A percentile compares a stretch with the other conserved stretches of the same genome.
Evolutionary conservation across 768 basidiomycete species (phyloP).

Genomic region (Lentinula edodes): DNA sequence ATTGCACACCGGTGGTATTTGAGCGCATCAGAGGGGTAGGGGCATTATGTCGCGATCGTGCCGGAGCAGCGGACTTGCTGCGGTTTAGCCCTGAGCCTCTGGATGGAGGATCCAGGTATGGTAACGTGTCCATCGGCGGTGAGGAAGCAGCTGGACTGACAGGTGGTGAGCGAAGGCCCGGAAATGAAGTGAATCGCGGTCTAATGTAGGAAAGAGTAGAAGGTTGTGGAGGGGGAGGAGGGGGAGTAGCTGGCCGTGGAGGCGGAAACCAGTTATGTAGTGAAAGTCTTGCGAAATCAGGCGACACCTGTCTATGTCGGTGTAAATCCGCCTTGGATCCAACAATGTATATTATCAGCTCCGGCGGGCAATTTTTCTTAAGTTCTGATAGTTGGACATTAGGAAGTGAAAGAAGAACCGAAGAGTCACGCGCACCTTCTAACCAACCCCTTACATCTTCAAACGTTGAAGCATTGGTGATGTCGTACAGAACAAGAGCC

Average conservation of each 20-base stretch:
- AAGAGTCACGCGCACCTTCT: slow-evolving; percentile 51
- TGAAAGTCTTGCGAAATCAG: slow-evolving; percentile 78
- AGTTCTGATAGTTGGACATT: slow-evolving; percentile 44
- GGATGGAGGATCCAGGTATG: slow-evolving; percentile 57
- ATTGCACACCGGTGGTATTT: slow-evolving; percentile 36
- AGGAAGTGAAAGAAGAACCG: slow-evolving; percentile 9
- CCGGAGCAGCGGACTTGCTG: slow-evolving; percentile 39
- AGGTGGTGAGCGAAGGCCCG: slow-evolving; percentile 58
- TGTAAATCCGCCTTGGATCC: slow-evolving; percentile 87
- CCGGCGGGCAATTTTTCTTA: slow-evolving; percentile 84
- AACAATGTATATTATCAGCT: slow-evolving; percentile 92
- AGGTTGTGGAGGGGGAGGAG: slow-evolving; percentile 47
- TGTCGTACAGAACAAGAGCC: slow-evolving; percentile 91
- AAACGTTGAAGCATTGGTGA: slow-evolving; percentile 84
- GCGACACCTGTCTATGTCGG: slow-evolving; percentile 66
- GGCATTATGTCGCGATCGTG: slow-evolving; percentile 40
- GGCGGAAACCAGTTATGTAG: slow-evolving; percentile 88
- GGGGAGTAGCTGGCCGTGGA: slow-evolving; percentile 61
- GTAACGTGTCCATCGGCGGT: slow-evolving; percentile 50
- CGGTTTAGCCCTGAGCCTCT: slow-evolving; percentile 49
- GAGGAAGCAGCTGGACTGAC: slow-evolving; percentile 37
- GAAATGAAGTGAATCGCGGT: slow-evolving; percentile 72
- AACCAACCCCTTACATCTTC: slow-evolving; percentile 91
- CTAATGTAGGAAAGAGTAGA: slow-evolving; percentile 74
- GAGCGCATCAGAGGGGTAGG: slow-evolving; percentile 43